Evolutionary conservation across 2,329 filamentous ascomycete genomes (phyloP), one percentile per base, ranked within the genome.

Genomic region (Phyllosticta ampelicida): DNA sequence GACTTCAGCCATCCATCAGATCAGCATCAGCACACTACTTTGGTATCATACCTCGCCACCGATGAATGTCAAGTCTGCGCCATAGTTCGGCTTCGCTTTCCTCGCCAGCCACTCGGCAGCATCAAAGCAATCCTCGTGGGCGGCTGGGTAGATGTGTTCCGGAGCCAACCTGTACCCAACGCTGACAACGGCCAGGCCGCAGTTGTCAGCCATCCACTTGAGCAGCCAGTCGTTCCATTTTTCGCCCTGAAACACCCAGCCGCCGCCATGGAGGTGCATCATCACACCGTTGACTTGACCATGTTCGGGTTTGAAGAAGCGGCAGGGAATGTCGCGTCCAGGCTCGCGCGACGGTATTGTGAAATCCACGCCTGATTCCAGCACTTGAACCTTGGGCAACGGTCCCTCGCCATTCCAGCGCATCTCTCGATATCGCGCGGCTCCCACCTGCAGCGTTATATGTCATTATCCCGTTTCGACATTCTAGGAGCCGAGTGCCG

Each of bases 101-200:
- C 79, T 74, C 23, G 80, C 67, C 1, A 84, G 70, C 67, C 78
- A 80, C 60, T 80, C 76, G 0, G 74, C 81, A 3, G 75, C 79
- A 64, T 84, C 81, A 63, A 78, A 76, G 67, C 80, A 82, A 65
- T 85, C 82, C 55, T 84, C 73, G 3, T 76, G 74, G 0, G 74
- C 77, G 0, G 73, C 74, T 0, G 83, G 82, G 65, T 76, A 84
- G 0, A 80, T 79, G 62, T 83, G 60, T 65, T 85, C 81, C 0
- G 83, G 83, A 0, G 81, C 81, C 18, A 82, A 75, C 26, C 82
- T 74, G 65, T 85, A 85, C 1, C 81, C 82, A 6, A 84, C 75
- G 0, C 77, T 80, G 11, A 85, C 67, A 16, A 79, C 76, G 0
- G 76, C 76, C 2, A 82, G 60, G 44, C 77, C 70, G 52, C 71